A percentile compares a stretch with the other conserved stretches of the same genome.
phyloP scores from a whole-genome alignment of 2,329 filamentous ascomycete genomes.

The Phyllosticta citriasiana region DNA sequence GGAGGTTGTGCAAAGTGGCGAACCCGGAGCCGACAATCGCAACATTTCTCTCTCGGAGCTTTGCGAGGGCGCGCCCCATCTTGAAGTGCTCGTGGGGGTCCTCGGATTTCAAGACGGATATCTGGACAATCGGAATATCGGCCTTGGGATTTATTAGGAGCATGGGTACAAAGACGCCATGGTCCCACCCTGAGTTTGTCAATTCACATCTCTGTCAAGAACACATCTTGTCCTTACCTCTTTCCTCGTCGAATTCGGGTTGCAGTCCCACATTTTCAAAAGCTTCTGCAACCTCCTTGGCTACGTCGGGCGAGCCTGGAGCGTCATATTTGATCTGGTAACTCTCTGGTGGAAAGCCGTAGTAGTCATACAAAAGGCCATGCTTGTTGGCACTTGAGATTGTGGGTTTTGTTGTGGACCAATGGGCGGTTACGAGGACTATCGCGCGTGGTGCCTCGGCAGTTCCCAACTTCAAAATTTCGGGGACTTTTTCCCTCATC shows the following conservation, averaged over 20 bases:
- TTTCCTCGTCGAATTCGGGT: constrained; percentile 20
- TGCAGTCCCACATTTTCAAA: constrained; percentile 39
- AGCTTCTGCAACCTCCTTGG: constrained; percentile 37
- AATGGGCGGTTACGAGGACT: constrained; percentile 50
- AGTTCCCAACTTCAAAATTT: constrained; percentile 46
- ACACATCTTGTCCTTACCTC: constrained; percentile 17
- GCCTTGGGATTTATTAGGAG: constrained; percentile 44
- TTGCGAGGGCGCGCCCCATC: constrained; percentile 44
- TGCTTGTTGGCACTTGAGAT: constrained; percentile 43
- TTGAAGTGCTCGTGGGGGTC: constrained; percentile 39
- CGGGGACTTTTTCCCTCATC: constrained; percentile 43
- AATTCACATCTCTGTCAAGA: background rate
- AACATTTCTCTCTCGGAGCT: constrained; percentile 44
- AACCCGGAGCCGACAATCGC: constrained; percentile 53
- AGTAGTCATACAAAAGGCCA: constrained; percentile 48
- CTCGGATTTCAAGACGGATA: constrained; percentile 46
- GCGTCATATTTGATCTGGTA: constrained; percentile 50
- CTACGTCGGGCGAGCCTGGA: constrained; percentile 45
- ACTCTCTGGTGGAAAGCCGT: constrained; percentile 46
- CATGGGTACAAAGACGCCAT: constrained; percentile 52
- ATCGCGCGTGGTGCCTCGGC: constrained; percentile 42
- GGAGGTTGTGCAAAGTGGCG: constrained; percentile 48
- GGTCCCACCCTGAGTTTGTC: constrained; percentile 42
- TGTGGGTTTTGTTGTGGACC: constrained; percentile 40
- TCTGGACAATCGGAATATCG: constrained; percentile 45